Conservation (phyloP, 352 stramenopile genomes). For the Peronospora farinosa region DNA sequence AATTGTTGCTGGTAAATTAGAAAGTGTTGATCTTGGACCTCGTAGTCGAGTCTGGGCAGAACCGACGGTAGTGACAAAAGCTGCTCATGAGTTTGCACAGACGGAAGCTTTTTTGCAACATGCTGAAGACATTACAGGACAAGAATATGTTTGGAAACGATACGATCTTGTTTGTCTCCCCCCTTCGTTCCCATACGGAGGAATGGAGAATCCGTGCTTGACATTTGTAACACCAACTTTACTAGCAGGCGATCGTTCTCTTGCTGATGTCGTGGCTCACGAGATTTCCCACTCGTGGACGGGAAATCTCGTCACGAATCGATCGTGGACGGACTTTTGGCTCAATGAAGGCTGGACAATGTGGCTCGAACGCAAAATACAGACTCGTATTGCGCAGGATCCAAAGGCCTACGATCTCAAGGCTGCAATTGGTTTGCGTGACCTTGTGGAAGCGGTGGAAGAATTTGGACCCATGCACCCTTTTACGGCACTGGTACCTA, state of each 20-base stretch:
- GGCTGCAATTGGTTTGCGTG: constrained; percentile 41
- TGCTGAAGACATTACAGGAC: constrained; percentile 89
- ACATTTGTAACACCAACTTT: constrained; percentile 97
- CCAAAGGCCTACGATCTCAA: constrained; percentile 50
- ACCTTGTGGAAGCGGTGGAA: constrained; percentile 38
- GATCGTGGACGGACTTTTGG: constrained; percentile 95
- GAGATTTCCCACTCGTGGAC: constrained; percentile 96
- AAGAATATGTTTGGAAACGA: constrained; percentile 92
- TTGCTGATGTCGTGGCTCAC: constrained; percentile 96
- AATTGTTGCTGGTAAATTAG: constrained; percentile 88
- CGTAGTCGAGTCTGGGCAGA: constrained; percentile 92
- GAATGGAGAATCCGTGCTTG: constrained; percentile 82
- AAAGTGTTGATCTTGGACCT: constrained; percentile 80
- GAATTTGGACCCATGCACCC: constrained; percentile 53
- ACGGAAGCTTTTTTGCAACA: constrained; percentile 90
- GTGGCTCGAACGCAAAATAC: constrained; percentile 97
- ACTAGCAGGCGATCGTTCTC: constrained; percentile 89
- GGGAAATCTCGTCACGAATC: constrained; percentile 96
- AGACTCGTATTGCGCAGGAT: constrained; percentile 53
- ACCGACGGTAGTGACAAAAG: constrained; percentile 87
- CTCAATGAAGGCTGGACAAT: constrained; percentile 98
- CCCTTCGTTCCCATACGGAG: constrained; percentile 88
- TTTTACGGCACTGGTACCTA: constrained; percentile 87
- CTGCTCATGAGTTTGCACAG: constrained; percentile 92
- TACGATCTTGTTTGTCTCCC: constrained; percentile 97